These are phyloP conservation scores for Scheffersomyces amazonensis DNA, from an alignment of 805 yeast species.

Conservation along the genomic window DNA sequence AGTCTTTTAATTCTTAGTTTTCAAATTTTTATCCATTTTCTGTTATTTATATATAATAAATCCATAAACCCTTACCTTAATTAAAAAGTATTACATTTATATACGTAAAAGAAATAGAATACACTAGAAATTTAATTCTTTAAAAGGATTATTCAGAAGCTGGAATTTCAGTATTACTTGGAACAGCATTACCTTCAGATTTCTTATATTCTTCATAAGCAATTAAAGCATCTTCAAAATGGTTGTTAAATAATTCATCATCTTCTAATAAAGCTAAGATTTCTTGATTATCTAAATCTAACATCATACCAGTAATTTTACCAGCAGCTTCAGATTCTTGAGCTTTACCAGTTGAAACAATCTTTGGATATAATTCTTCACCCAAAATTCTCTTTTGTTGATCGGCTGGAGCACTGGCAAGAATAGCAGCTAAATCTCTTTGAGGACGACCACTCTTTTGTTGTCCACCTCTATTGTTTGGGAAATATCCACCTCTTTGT, in stretches of 20 bases:
- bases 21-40: constrained; percentile 15
- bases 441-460: constrained; percentile 40
- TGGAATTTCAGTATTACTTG: constrained; percentile 13
- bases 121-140: constrained; percentile 9
- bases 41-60: constrained; percentile 17
- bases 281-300: constrained; percentile 91
- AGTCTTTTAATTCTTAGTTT: constrained; percentile 4
- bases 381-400: constrained; percentile 98
- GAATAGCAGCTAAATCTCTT: constrained; percentile 58
- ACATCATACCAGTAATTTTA: constrained; percentile 98
- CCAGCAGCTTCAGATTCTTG: constrained; percentile 94
- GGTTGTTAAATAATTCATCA: constrained; percentile 83
- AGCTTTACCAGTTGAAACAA: constrained; percentile 81
- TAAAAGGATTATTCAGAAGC: constrained; percentile 5
- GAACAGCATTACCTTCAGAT: constrained; percentile 32
- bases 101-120: constrained; percentile 17
- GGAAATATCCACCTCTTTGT: constrained; percentile 59
- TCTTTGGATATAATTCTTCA: constrained; percentile 93
- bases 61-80: constrained; percentile 23
- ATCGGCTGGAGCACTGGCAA: constrained; percentile 71
- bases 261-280: constrained; percentile 85
- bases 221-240: constrained; percentile 89
- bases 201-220: constrained; percentile 92
- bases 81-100: constrained; percentile 16
- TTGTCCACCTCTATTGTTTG: constrained; percentile 17